These are phyloP conservation scores for Fusarium nanum DNA, from an alignment of 2,329 filamentous ascomycete species.

Conservation along the genomic window DNA sequence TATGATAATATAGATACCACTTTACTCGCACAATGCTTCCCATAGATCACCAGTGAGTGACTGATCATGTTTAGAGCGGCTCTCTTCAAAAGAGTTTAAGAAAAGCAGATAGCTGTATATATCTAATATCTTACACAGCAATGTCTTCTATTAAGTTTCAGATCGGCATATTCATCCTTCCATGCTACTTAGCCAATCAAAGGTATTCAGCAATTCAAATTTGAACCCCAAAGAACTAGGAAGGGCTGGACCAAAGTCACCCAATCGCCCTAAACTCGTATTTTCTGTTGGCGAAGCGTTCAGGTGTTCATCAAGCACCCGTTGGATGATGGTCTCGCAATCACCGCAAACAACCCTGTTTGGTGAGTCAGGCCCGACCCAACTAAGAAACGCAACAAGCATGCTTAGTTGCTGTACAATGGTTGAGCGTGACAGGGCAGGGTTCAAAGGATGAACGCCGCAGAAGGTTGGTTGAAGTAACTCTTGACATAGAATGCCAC, in stretches of 20 bases:
- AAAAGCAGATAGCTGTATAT: not conserved
- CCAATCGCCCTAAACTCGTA: slow-evolving; percentile 39
- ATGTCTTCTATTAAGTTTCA: not conserved
- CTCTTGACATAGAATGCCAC: slow-evolving; percentile 63
- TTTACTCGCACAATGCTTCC: not conserved
- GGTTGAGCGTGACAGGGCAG: slow-evolving; percentile 57
- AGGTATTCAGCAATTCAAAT: slow-evolving; percentile 62
- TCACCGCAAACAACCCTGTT: slow-evolving; percentile 60
- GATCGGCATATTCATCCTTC: not conserved
- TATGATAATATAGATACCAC: slow-evolving; percentile 13
- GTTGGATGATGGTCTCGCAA: slow-evolving; percentile 61
- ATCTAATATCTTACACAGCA: not conserved
- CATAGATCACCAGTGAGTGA: too few relatives aligned
- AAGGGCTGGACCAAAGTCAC: slow-evolving; percentile 53
- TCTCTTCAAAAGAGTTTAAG: not conserved
- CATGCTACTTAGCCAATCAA: slow-evolving; percentile 41
- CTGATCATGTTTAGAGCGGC: not conserved
- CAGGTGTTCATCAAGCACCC: slow-evolving; percentile 62
- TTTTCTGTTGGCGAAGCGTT: slow-evolving; percentile 49
- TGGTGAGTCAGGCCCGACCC: slow-evolving; percentile 60
- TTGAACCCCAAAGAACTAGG: slow-evolving; percentile 53
- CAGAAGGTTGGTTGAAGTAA: slow-evolving; percentile 57
- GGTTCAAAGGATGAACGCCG: slow-evolving; percentile 48
- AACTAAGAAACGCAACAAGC: slow-evolving; percentile 63
- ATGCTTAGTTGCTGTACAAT: slow-evolving; percentile 65